Percentiles rank a stretch among this genome's conserved stretches.
Conservation (phyloP, 768 basidiomycete species). For the Tulasnella sp. region DNA sequence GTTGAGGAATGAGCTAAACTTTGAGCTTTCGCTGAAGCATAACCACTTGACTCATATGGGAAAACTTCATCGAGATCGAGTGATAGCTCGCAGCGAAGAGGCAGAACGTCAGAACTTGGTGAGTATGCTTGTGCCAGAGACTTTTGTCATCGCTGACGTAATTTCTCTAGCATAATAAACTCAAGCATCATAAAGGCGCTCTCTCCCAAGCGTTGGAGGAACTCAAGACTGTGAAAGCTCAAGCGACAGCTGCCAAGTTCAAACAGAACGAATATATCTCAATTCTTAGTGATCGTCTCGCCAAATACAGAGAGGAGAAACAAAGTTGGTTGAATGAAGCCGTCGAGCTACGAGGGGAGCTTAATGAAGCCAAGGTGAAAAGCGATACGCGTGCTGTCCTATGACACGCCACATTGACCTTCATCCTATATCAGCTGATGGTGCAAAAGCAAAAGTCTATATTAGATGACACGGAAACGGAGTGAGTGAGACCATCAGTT, state of each 20-base stretch:
- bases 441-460: slow-evolving; percentile 24
- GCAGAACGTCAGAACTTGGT: slow-evolving; percentile 73
- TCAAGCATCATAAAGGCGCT: slow-evolving; percentile 60
- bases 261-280: slow-evolving; percentile 77
- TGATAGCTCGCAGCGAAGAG: slow-evolving; percentile 61
- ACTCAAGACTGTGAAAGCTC: slow-evolving; percentile 57
- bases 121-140: slow-evolving; percentile 21
- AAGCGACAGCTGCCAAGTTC: slow-evolving; percentile 57
- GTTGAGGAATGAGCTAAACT: slow-evolving; percentile 69
- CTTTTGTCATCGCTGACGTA: slow-evolving; percentile 2
- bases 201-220: slow-evolving; percentile 55
- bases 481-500: slow-evolving; percentile 19
- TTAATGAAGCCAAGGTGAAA: slow-evolving; percentile 55
- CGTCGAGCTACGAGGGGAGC: slow-evolving; percentile 48
- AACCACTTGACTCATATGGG: slow-evolving; percentile 75
- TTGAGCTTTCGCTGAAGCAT: slow-evolving; percentile 70
- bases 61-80: slow-evolving; percentile 60
- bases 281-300: slow-evolving; percentile 64
- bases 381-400: not conserved
- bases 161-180: slow-evolving; percentile 54
- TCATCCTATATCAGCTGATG: slow-evolving; percentile 14
- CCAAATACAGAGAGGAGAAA: slow-evolving; percentile 65
- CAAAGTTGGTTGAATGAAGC: slow-evolving; percentile 62
- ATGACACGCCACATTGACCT: slow-evolving; percentile 1
- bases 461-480: slow-evolving; percentile 24